Percentiles rank a stretch among this genome's conserved stretches.
phyloP scores from a whole-genome alignment of 2,329 filamentous ascomycete genomes.

The Ophidiomyces ophidiicola region DNA sequence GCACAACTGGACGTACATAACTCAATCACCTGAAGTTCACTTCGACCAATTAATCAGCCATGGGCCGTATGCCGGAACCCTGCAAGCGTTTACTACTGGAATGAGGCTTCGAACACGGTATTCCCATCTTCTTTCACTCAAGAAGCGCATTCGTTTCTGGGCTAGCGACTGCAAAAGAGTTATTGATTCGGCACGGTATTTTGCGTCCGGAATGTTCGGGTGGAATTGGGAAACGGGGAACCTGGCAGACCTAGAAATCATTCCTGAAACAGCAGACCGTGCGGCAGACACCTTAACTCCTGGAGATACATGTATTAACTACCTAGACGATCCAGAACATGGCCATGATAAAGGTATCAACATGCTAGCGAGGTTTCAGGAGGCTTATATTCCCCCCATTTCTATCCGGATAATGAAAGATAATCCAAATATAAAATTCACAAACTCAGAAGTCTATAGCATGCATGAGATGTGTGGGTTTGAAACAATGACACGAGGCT shows the following conservation, averaged over 20 bases:
- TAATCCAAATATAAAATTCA: constrained; percentile 35
- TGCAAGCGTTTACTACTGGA: constrained; percentile 44
- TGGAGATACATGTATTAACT: constrained; percentile 35
- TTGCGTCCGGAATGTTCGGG: constrained; percentile 45
- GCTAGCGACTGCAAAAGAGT: constrained; percentile 44
- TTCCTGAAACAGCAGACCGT: constrained; percentile 41
- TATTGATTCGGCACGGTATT: constrained; percentile 45
- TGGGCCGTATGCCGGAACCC: constrained; percentile 45
- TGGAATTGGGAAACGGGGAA: constrained; percentile 32
- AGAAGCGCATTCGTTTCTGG: constrained; percentile 38
- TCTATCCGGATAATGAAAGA: constrained; percentile 33
- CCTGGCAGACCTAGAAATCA: constrained; percentile 38
- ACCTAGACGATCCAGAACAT: constrained; percentile 26
- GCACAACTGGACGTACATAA: constrained; percentile 45
- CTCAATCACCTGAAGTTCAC: constrained; percentile 30
- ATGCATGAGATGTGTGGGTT: constrained; percentile 54
- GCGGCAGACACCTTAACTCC: constrained; percentile 47
- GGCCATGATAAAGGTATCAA: constrained; percentile 42
- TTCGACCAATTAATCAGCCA: constrained; percentile 45
- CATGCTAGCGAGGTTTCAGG: constrained; percentile 38
- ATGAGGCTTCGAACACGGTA: constrained; percentile 44
- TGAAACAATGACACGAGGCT: constrained; percentile 43
- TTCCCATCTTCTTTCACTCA: constrained; percentile 32
- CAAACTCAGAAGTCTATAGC: constrained; percentile 40
- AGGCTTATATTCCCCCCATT: constrained; percentile 38